Conservation (phyloP, 2,329 filamentous ascomycete species). For the Verticillium alfalfae region DNA sequence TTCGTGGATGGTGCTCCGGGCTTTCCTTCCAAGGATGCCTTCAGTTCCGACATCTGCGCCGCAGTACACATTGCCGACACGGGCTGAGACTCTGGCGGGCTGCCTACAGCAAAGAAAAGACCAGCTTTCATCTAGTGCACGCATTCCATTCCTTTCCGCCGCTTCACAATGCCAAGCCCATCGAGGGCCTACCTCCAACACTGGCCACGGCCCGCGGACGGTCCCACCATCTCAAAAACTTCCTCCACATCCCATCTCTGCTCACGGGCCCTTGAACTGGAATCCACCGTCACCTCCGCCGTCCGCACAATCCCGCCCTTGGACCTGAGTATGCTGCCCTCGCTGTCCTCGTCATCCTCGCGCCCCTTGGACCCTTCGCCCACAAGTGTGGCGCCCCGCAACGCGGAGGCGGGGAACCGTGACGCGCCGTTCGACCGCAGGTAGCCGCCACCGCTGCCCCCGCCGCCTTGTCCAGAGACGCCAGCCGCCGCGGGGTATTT, state of each 20-base stretch:
- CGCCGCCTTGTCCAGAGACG: background rate
- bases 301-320: conserved; percentile 10
- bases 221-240: background rate
- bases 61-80: too few relatives aligned
- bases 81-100: too few relatives aligned
- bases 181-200: background rate
- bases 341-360: conserved; percentile 7
- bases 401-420: background rate
- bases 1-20: too few relatives aligned
- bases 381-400: background rate
- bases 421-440: background rate
- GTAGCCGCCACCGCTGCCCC: background rate
- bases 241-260: background rate
- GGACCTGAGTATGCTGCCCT: conserved; percentile 9
- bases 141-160: background rate
- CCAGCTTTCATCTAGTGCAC: too few relatives aligned
- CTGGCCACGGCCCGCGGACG: background rate
- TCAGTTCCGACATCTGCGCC: too few relatives aligned
- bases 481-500: background rate
- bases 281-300: conserved; percentile 9
- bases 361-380: background rate
- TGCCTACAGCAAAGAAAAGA: too few relatives aligned
- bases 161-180: background rate
- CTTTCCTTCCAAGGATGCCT: too few relatives aligned
- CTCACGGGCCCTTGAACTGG: background rate